Evolutionary conservation across 129 eudicot species (phyloP), one percentile per base, ranked within the genome.

Genomic region (Apium graveolens): DNA sequence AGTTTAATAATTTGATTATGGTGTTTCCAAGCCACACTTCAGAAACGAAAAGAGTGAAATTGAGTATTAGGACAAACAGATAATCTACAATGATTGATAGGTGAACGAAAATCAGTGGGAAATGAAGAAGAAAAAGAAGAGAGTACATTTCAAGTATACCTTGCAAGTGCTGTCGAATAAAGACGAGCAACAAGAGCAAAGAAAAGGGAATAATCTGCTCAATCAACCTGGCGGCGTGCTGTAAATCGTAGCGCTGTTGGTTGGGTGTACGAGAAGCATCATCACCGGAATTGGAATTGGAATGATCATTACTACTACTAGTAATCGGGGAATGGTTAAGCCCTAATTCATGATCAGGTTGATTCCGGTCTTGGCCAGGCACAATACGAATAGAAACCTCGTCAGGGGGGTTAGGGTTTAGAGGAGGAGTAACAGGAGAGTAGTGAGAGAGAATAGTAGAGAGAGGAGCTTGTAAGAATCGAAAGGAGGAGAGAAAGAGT

Each of bases 171-270:
- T 88, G 91, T 39, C 95, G 89, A 38, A 92, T 83, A 79, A 92
- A 89, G 43, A 92, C 95, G 34, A 86, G 78, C 87, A 89, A 74
- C 82, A 89, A 86, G 68, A 89, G 87, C 85, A 92, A 75, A 18
- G 92, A 88, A 83, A 89, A 89, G 9, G 95, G 97, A 80, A 92
- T 92, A 86, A 92, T 86, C 83, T 89, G 95, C 84, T 92, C 97
- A 62, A 92, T 70, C 88, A 90, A 85, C 79, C 88, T 65, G 14
- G 93, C 87, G 66, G 86, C 86, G 63, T 81, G 89, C 85, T 87
- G 93, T 73, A 89, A 63, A 84, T 91, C 95, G 45, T 87, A 89
- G 39, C 91, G 82, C 76, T 89, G 90, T 76, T 84, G 88, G 78
- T 80, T 78, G 11, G 80, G 24, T 39, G 49, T 7, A 0, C 83